A percentile compares a stretch with the other conserved stretches of the same genome.
phyloP scores from a whole-genome alignment of 164 flowering plant genomes.

The Annona cherimola region DNA sequence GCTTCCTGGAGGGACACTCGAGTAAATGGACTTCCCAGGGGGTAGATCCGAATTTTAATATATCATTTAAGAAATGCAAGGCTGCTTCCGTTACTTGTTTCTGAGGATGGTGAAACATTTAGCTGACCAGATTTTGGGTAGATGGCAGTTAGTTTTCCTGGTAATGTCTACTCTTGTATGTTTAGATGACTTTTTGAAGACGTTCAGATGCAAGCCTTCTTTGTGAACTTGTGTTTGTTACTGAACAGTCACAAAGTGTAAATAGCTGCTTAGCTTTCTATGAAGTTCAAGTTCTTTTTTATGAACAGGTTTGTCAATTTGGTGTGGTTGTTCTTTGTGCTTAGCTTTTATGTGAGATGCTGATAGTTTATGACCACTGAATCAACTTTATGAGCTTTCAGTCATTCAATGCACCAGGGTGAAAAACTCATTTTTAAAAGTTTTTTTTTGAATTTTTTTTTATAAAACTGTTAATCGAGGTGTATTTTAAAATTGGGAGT shows the following conservation, averaged over 20 bases:
- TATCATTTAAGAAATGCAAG: slow-evolving; percentile 40
- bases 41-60: slow-evolving; percentile 28
- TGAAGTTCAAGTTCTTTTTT: background rate
- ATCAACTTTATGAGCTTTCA: too few species aligned
- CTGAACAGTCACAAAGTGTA: slow-evolving; percentile 7
- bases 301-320: too few species aligned
- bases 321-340: too few species aligned
- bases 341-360: too few species aligned
- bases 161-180: slow-evolving; percentile 10
- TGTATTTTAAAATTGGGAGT: too few species aligned
- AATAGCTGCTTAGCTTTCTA: slow-evolving; percentile 5
- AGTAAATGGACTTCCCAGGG: slow-evolving; percentile 33
- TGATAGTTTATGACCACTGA: too few species aligned
- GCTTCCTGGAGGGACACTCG: slow-evolving; percentile 26
- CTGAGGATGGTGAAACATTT: slow-evolving; percentile 30
- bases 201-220: slow-evolving; percentile 9
- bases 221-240: slow-evolving; percentile 11
- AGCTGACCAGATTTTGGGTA: slow-evolving; percentile 29
- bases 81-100: slow-evolving; percentile 17
- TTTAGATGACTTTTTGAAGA: slow-evolving; percentile 8
- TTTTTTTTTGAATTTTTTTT: too few species aligned
- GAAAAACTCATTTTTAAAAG: too few species aligned
- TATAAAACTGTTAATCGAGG: too few species aligned
- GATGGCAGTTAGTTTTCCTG: slow-evolving; percentile 32
- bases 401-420: too few species aligned